Evolutionary conservation across 148 eudicot species (phyloP).

Genomic region (Fallopia convolvulus): DNA sequence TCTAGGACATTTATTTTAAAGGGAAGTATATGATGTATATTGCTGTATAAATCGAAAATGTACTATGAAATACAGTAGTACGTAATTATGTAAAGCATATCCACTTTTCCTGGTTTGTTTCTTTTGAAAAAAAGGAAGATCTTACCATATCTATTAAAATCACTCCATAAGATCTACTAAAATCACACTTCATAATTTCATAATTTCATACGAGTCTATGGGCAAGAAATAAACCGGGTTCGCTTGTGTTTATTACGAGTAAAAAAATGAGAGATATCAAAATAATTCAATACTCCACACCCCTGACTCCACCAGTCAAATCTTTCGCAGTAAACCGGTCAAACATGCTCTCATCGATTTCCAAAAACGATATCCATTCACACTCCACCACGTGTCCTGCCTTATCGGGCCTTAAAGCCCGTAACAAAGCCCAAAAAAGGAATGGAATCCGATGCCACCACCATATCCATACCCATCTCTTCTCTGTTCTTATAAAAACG

Average conservation of each 20-base stretch:
- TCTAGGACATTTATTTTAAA: too few species aligned
- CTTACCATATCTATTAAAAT: neutral
- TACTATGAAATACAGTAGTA: too few species aligned
- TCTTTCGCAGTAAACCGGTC: conserved; percentile 3
- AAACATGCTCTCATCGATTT: conserved; percentile 6
- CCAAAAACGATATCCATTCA: conserved; percentile 23
- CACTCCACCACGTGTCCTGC: conserved; percentile 21
- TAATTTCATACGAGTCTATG: neutral
- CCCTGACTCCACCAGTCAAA: neutral
- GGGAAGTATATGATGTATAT: too few species aligned
- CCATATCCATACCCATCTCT: neutral
- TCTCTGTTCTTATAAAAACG: neutral
- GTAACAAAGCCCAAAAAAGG: conserved; percentile 4
- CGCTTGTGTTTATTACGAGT: neutral
- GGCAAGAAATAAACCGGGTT: neutral
- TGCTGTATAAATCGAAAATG: too few species aligned
- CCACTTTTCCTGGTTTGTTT: neutral
- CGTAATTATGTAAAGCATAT: neutral
- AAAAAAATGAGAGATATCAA: neutral
- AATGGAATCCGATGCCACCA: conserved; percentile 28
- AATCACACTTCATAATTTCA: neutral
- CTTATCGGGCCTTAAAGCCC: conserved; percentile 14
- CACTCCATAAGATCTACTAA: too few species aligned
- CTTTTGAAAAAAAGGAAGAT: neutral
- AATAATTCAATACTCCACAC: too few species aligned